Conservation (phyloP, 2,329 filamentous ascomycete species). For the Aspergillus versicolor region DNA sequence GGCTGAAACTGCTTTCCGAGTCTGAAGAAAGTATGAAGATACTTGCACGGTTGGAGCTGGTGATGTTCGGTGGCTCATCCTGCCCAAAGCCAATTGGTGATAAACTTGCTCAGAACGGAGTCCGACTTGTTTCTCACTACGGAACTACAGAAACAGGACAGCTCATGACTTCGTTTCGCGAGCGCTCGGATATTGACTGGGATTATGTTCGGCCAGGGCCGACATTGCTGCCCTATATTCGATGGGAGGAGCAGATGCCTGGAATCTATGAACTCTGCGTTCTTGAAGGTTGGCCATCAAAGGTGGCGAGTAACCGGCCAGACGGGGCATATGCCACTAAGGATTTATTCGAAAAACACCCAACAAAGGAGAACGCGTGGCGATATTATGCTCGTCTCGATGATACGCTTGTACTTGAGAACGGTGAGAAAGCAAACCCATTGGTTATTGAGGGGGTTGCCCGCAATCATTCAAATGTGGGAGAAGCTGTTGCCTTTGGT, state of each 20-base stretch:
- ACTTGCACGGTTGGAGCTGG: slow-evolving; percentile 50
- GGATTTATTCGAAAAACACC: slow-evolving; percentile 49
- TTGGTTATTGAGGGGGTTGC: slow-evolving; percentile 54
- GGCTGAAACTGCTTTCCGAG: slow-evolving; percentile 62
- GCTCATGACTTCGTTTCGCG: slow-evolving; percentile 61
- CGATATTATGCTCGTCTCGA: slow-evolving; percentile 49
- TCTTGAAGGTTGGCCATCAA: slow-evolving; percentile 37
- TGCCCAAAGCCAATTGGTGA: slow-evolving; percentile 62
- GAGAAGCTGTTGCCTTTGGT: slow-evolving; percentile 60
- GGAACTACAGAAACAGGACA: slow-evolving; percentile 63
- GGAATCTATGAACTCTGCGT: slow-evolving; percentile 39
- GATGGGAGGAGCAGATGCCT: slow-evolving; percentile 34
- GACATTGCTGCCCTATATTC: slow-evolving; percentile 43
- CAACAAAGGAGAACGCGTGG: slow-evolving; percentile 45
- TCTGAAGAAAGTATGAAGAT: slow-evolving; percentile 52
- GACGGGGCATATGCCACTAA: slow-evolving; percentile 50
- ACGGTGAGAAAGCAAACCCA: slow-evolving; percentile 52
- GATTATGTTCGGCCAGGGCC: slow-evolving; percentile 55
- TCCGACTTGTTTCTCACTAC: slow-evolving; percentile 58
- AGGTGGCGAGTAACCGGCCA: slow-evolving; percentile 45
- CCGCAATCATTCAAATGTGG: slow-evolving; percentile 52
- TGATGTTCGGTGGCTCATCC: slow-evolving; percentile 58
- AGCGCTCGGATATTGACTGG: slow-evolving; percentile 57
- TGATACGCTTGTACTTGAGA: slow-evolving; percentile 48
- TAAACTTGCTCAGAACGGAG: slow-evolving; percentile 51